Conservation (phyloP, 2,329 filamentous ascomycete species). For the Phialocephala sp. region DNA sequence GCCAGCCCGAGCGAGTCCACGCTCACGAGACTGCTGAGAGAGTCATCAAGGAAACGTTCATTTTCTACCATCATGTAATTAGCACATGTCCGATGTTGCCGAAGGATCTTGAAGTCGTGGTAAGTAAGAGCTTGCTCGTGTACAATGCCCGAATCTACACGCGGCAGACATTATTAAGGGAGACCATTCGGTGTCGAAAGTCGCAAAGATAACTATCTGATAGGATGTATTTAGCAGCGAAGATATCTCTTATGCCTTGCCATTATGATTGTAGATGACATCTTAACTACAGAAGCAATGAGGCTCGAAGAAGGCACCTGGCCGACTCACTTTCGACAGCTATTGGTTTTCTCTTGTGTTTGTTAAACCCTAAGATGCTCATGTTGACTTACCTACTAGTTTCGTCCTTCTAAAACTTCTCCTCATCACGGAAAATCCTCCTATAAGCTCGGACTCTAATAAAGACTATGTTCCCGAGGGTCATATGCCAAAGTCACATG, state of each 20-base stretch:
- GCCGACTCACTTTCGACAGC: background rate
- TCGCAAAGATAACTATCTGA: background rate
- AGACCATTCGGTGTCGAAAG: background rate
- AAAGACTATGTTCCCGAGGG: background rate
- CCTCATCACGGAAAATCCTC: background rate
- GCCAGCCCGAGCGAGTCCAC: slow-evolving; percentile 2
- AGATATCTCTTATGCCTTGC: no score
- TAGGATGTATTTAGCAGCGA: background rate
- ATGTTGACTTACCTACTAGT: background rate
- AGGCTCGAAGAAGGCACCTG: background rate
- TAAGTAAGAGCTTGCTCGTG: background rate
- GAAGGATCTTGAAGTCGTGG: slow-evolving; percentile 3
- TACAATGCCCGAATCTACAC: background rate
- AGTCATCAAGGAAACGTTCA: slow-evolving; percentile 1
- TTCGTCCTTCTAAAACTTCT: background rate
- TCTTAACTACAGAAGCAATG: background rate
- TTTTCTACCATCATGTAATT: slow-evolving; percentile 5
- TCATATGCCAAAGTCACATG: background rate
- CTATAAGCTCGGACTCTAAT: background rate
- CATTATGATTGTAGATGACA: background rate
- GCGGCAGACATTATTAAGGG: slow-evolving; percentile 7
- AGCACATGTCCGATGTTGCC: slow-evolving; percentile 8
- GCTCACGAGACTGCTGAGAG: background rate
- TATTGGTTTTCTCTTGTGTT: background rate
- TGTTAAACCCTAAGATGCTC: background rate